Evolutionary conservation across 1,284 basidiomycete species (phyloP).

Genomic region (Retiboletus flavoniger): DNA sequence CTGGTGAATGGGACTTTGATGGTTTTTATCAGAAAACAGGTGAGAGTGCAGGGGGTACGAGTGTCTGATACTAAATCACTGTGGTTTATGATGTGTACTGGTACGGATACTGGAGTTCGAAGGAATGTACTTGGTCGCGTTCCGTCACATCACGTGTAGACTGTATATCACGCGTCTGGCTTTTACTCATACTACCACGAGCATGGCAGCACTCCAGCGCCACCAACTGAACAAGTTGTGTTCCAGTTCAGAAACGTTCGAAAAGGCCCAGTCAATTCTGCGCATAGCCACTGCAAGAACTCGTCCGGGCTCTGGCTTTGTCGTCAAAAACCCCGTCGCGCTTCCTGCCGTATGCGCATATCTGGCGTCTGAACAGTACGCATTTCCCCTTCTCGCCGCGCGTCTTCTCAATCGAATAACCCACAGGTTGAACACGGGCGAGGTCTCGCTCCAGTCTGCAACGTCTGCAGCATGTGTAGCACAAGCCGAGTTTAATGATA

Average conservation of each 20-base stretch:
- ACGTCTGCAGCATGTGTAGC: constrained; percentile 26
- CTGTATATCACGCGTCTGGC: neutral
- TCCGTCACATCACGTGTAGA: constrained; percentile 9
- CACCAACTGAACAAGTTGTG: constrained; percentile 22
- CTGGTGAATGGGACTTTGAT: constrained; percentile 24
- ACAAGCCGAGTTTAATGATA: constrained; percentile 20
- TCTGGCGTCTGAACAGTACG: constrained; percentile 33
- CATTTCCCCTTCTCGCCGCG: neutral
- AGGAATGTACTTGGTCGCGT: neutral
- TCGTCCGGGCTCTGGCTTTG: constrained; percentile 29
- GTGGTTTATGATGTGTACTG: neutral
- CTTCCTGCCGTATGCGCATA: constrained; percentile 33
- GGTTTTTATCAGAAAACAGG: constrained; percentile 24
- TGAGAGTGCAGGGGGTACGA: neutral
- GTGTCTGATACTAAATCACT: neutral
- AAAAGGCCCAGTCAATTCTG: constrained; percentile 26
- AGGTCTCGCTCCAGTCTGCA: constrained; percentile 30
- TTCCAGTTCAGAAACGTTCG: constrained; percentile 20
- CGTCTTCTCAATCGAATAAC: neutral
- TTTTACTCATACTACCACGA: neutral
- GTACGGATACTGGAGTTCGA: neutral
- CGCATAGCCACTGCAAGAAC: constrained; percentile 26
- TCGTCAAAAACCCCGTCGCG: constrained; percentile 20
- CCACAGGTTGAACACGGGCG: constrained; percentile 26
- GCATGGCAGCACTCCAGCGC: constrained; percentile 23